phyloP scores from a whole-genome alignment of 2,329 filamentous ascomycete genomes.

The Fusarium illudens region DNA sequence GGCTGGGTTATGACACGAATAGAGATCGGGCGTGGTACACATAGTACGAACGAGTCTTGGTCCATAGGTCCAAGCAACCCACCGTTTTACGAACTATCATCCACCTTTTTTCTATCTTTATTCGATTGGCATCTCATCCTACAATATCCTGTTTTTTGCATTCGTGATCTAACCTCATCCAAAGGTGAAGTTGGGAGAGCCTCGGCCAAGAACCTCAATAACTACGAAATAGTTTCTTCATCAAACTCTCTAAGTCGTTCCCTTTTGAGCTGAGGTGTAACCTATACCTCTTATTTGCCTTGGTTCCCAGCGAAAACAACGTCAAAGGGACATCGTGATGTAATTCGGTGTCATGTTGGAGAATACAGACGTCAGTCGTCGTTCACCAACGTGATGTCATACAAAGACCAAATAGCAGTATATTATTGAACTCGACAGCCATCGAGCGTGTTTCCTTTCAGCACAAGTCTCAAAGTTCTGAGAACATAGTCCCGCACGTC shows the following conservation, averaged over 20 bases:
- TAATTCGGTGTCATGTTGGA: constrained; percentile 35
- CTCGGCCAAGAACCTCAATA: constrained; percentile 24
- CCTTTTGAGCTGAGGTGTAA: neutral
- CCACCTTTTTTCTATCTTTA: neutral
- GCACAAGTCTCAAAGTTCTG: neutral
- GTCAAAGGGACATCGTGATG: constrained; percentile 26
- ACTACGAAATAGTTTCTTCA: neutral
- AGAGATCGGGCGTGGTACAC: no score
- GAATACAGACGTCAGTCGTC: constrained; percentile 17
- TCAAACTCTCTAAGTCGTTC: constrained; percentile 20
- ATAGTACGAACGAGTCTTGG: no score
- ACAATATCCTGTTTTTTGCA: neutral
- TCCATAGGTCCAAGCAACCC: no score
- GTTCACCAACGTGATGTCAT: constrained; percentile 33
- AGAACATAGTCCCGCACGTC: neutral
- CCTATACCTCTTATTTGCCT: constrained; percentile 6
- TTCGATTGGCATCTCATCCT: neutral
- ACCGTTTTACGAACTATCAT: no score
- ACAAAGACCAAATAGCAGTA: constrained; percentile 6
- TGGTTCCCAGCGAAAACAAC: constrained; percentile 1
- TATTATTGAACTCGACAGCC: constrained; percentile 23
- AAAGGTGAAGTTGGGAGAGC: neutral
- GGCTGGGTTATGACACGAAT: no score
- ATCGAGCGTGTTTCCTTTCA: neutral
- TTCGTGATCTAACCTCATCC: neutral